These are phyloP conservation scores for Coniochaeta hoffmannii DNA, from an alignment of 2,329 filamentous ascomycete genomes.

Conservation along the genomic window DNA sequence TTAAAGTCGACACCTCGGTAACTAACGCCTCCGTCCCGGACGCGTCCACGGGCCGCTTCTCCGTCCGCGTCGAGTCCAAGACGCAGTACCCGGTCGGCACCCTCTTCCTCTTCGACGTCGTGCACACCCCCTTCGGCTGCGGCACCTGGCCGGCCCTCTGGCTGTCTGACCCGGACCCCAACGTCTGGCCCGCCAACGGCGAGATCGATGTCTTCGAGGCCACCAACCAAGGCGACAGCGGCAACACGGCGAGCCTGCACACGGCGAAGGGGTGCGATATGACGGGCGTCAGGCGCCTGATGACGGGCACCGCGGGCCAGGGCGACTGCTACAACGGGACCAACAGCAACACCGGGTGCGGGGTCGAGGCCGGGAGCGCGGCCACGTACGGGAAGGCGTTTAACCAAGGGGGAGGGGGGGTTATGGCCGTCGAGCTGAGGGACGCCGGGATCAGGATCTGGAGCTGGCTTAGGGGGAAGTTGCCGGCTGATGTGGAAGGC, in stretches of 20 bases:
- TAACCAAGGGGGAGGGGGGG: conserved; percentile 47
- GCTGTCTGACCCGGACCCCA: conserved; percentile 41
- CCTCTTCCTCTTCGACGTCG: conserved; percentile 61
- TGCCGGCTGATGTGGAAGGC: conserved; percentile 44
- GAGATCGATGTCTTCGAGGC: conserved; percentile 60
- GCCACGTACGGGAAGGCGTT: conserved; percentile 42
- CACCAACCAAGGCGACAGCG: conserved; percentile 43
- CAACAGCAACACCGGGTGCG: conserved; percentile 50
- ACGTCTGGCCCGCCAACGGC: conserved; percentile 55
- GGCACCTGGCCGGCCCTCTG: conserved; percentile 61
- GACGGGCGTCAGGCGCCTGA: conserved; percentile 43
- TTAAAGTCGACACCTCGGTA: conserved; percentile 55
- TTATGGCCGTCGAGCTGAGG: conserved; percentile 56
- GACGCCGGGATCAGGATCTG: conserved; percentile 54
- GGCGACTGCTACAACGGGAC: conserved; percentile 43
- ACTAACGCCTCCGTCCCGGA: conserved; percentile 37
- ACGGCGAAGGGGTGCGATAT: conserved; percentile 45
- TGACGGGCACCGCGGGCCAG: conserved; percentile 35
- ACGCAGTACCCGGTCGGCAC: conserved; percentile 47
- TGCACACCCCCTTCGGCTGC: conserved; percentile 56
- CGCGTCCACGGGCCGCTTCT: conserved; percentile 52
- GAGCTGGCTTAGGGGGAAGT: conserved; percentile 40
- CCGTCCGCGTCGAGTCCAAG: conserved; percentile 56
- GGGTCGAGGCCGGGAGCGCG: conserved; percentile 32
- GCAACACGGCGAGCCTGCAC: conserved; percentile 55